phyloP scores from a whole-genome alignment of 2,329 filamentous ascomycete species.

The Ascosphaera acerosa region DNA sequence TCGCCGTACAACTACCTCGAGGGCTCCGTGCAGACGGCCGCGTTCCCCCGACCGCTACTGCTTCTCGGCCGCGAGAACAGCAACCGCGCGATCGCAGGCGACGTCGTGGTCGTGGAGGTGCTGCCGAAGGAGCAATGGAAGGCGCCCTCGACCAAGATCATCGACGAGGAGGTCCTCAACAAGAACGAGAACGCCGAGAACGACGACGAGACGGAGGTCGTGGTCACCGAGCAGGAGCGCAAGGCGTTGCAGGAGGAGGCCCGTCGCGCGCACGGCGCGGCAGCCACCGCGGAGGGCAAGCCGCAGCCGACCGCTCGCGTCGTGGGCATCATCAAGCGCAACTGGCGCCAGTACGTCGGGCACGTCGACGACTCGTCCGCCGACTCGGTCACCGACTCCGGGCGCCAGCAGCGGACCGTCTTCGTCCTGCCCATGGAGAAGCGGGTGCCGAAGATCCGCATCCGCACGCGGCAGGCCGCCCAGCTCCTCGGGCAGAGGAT shows the following conservation, averaged over 20 bases:
- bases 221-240: constrained; percentile 74
- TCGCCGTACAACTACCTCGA: constrained; percentile 97
- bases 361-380: constrained; percentile 78
- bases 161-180: constrained; percentile 79
- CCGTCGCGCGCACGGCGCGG: constrained; percentile 56
- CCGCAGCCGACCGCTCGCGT: constrained; percentile 80
- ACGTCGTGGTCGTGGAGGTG: constrained; percentile 79
- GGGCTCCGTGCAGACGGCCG: constrained; percentile 66
- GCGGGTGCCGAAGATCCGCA: constrained; percentile 81
- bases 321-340: constrained; percentile 77
- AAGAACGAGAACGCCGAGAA: constrained; percentile 83
- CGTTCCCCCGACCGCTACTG: constrained; percentile 71
- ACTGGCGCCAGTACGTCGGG: constrained; percentile 95
- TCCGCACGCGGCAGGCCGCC: constrained; percentile 70
- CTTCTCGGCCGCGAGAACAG: constrained; percentile 86
- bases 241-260: constrained; percentile 78
- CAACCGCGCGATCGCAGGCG: constrained; percentile 77
- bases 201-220: constrained; percentile 43
- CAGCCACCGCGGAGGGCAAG: constrained; percentile 46
- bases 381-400: constrained; percentile 44
- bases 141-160: constrained; percentile 76
- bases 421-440: constrained; percentile 98
- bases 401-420: constrained; percentile 68
- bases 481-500: constrained; percentile 81
- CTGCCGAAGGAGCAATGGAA: constrained; percentile 94